Evolutionary conservation across 2,329 filamentous ascomycete species (phyloP).

Genomic region (Colletotrichum eremochloae): DNA sequence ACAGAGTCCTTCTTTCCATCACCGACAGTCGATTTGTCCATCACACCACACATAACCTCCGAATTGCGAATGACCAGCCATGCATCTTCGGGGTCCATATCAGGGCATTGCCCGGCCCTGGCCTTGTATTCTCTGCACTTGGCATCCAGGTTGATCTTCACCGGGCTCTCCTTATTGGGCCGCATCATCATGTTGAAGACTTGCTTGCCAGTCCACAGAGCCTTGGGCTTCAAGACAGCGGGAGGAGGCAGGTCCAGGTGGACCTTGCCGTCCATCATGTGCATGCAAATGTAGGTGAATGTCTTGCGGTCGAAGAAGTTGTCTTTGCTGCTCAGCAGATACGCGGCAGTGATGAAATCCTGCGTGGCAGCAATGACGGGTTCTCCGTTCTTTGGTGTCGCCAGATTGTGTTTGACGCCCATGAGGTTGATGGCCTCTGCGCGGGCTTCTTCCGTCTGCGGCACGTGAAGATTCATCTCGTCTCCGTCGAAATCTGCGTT

Average conservation of each 20-base stretch:
- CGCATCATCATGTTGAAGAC: conserved; percentile 93
- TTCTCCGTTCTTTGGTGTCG: conserved; percentile 96
- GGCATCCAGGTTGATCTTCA: conserved; percentile 92
- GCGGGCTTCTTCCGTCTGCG: conserved; percentile 95
- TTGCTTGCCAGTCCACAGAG: conserved; percentile 97
- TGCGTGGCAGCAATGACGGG: conserved; percentile 99
- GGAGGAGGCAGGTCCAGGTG: conserved; percentile 89
- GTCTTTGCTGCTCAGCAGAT: conserved; percentile 91
- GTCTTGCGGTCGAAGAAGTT: conserved; percentile 90
- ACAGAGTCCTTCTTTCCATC: conserved; percentile 97
- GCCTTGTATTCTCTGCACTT: conserved; percentile 86
- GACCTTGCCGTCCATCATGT: conserved; percentile 88
- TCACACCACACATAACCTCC: conserved; percentile 95
- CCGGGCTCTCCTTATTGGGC: conserved; percentile 85
- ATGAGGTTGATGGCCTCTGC: conserved; percentile 96
- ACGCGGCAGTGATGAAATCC: conserved; percentile 98
- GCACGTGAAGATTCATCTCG: conserved; percentile 99
- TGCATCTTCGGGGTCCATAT: conserved; percentile 88
- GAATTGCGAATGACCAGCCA: conserved; percentile 96
- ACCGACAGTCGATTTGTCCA: conserved; percentile 99
- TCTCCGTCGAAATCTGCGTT: conserved; percentile 99
- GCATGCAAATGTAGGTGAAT: conserved; percentile 91
- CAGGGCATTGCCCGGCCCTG: conserved; percentile 68
- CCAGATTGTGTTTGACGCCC: conserved; percentile 97
- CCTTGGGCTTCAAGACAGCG: conserved; percentile 85